phyloP scores from a whole-genome alignment of 106 monocot species.

The Dendrobium nobile region DNA sequence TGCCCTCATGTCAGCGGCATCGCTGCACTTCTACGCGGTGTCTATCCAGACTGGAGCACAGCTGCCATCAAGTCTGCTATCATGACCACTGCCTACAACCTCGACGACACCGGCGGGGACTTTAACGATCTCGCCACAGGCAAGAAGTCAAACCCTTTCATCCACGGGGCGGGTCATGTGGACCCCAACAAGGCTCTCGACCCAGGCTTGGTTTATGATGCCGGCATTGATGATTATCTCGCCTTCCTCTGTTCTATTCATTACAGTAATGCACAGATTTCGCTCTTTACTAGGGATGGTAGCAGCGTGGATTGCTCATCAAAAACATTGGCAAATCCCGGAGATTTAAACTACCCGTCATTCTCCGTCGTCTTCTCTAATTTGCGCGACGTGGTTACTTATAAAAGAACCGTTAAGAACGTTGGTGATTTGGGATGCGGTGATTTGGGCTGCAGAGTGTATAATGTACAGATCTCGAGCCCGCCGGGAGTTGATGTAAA shows the following conservation, averaged over 20 bases:
- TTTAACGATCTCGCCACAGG: conserved; percentile 22
- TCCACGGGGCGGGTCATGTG: conserved; percentile 26
- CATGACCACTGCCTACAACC: conserved; percentile 31
- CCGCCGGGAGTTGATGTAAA: not conserved
- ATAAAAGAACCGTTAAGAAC: conserved; percentile 11
- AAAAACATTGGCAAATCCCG: conserved; percentile 6
- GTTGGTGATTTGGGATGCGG: conserved; percentile 10
- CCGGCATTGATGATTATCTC: conserved; percentile 23
- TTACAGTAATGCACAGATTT: conserved; percentile 40
- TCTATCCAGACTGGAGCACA: conserved; percentile 31
- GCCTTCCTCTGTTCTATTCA: conserved; percentile 26
- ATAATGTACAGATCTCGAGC: conserved; percentile 1
- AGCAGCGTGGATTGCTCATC: conserved; percentile 12
- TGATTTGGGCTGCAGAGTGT: not conserved
- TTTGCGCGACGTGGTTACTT: not conserved
- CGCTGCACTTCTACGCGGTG: conserved; percentile 30
- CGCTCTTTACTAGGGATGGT: conserved; percentile 29
- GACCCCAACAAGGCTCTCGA: conserved; percentile 26
- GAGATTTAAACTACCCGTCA: conserved; percentile 35
- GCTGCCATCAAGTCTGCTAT: conserved; percentile 30
- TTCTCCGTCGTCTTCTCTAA: conserved; percentile 29
- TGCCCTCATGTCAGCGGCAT: conserved; percentile 38
- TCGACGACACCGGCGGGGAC: conserved; percentile 22
- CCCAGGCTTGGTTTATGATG: conserved; percentile 30
- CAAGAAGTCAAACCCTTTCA: not conserved